Evolutionary conservation across 148 eudicot species (phyloP).

Genomic region (Heliamphora exappendiculata): DNA sequence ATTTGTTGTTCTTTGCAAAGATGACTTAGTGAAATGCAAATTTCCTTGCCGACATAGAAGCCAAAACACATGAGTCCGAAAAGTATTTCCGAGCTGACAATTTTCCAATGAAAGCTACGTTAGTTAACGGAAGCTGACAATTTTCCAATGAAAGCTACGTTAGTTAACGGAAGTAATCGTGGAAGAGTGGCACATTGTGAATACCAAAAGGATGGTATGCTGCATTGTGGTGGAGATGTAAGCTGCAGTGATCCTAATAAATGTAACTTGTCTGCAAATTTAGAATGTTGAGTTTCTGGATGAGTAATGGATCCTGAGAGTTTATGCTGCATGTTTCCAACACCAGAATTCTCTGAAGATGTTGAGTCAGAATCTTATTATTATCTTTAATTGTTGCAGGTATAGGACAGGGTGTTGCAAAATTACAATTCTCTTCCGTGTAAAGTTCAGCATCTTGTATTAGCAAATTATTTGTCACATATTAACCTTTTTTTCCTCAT

Average conservation of each 20-base stretch:
- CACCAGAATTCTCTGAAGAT: constrained; percentile 14
- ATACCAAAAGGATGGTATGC: not conserved
- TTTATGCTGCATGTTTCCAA: constrained; percentile 12
- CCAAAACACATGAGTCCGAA: constrained; percentile 18
- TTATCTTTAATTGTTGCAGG: no score
- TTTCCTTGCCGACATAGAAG: constrained; percentile 16
- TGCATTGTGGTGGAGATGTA: constrained; percentile 5
- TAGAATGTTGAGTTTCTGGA: constrained; percentile 8
- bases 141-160: not conserved
- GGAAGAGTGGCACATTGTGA: constrained; percentile 11
- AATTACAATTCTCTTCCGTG: no score
- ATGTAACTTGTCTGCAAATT: constrained; percentile 7
- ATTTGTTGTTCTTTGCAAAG: constrained; percentile 54
- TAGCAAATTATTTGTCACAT: no score
- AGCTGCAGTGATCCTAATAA: constrained; percentile 10
- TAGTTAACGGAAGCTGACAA: constrained; percentile 11
- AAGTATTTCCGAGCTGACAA: constrained; percentile 8
- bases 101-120: not conserved
- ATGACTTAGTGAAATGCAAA: constrained; percentile 45
- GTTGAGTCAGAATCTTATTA: constrained; percentile 24
- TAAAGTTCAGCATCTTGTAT: no score
- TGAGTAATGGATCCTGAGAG: constrained; percentile 5
- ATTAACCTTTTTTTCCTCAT: no score
- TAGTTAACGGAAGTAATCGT: constrained; percentile 13
- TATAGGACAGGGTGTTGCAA: no score